A percentile compares a stretch with the other conserved stretches of the same genome.
phyloP scores from a whole-genome alignment of 2,329 filamentous ascomycete species.

The Alternaria incomplexa region DNA sequence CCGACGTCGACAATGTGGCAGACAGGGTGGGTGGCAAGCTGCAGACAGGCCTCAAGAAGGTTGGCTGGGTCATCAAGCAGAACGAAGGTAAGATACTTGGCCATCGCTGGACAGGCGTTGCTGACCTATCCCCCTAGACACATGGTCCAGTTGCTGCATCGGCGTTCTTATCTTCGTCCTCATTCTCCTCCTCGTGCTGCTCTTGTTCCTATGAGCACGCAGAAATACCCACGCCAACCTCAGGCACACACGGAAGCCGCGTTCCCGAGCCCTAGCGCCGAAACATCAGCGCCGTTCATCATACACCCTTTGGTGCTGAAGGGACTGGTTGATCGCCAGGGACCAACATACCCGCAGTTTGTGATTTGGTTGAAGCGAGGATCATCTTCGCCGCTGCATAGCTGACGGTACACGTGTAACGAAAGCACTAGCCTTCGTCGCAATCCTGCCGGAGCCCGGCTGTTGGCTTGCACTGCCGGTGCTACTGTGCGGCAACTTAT shows the following conservation, averaged over 20 bases:
- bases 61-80: conserved; percentile 81
- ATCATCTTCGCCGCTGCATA: not conserved
- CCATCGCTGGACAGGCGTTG: not conserved
- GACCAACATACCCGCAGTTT: not conserved
- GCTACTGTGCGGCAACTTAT: conserved; percentile 9
- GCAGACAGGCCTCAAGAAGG: conserved; percentile 83
- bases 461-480: conserved; percentile 16
- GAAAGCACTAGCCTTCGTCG: conserved; percentile 7
- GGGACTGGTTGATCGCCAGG: not conserved
- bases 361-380: not conserved
- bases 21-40: conserved; percentile 88
- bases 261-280: not conserved
- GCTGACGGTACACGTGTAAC: conserved; percentile 7
- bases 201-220: conserved; percentile 65
- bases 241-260: not conserved
- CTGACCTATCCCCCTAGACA: conserved; percentile 54
- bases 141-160: conserved; percentile 88
- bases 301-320: conserved; percentile 1
- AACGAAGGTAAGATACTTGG: conserved; percentile 74
- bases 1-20: conserved; percentile 81
- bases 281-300: not conserved
- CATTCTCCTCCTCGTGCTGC: conserved; percentile 81
- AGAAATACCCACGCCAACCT: not conserved
- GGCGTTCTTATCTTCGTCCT: conserved; percentile 85
- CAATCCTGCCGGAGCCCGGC: not conserved